Evolutionary conservation across 176 grass and related monocot genomes (phyloP), one percentile per base, ranked within the genome.

Genomic region (Alopecurus myosuroides): DNA sequence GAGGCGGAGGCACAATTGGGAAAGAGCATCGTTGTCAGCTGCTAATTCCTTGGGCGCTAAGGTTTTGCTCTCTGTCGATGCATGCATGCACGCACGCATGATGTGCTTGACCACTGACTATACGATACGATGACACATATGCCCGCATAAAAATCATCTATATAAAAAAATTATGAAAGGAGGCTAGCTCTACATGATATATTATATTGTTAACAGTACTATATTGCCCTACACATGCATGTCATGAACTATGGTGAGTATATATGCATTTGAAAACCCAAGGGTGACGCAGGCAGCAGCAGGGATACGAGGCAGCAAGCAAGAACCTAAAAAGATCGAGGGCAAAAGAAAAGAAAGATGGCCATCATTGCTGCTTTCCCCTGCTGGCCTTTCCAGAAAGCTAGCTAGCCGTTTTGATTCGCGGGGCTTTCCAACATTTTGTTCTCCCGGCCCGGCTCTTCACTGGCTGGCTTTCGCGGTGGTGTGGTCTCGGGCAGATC

Each of bases 1-100:
- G 1, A 25, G n/a, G 10, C 1, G 11, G 12, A 15, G 45, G 26
- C 82, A 77, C 82, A 83, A 74, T 79, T 79, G 80, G 37, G 15
- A 84, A 56, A 90, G 74, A 83, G 12, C 17, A 84, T 83, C 55
- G 31, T 60, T 75, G 75, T 84, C 84, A 83, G 11, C 46, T 41
- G 72, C 84, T 83, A 84, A 60, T 87, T 87, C 80, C 88, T 90
- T 90, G 88, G 74, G 48, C 79, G 88, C 80, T 87, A 90, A 90
- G 88, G 74, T 80, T 90, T 83, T 75, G 57, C 29, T 31, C 1
- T 52, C 46, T 23, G 20, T 10, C 7, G 68, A 69, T 78, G 22
- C 9, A 1, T 70, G 37, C 37, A 67, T 80, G 74, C 64, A 68
- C 37, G 74, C 64, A 68, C 37, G 42, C 63, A 53, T 37, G 22